Conservation (phyloP, 1,139 yeast species). For the Candida mesenterica region DNA sequence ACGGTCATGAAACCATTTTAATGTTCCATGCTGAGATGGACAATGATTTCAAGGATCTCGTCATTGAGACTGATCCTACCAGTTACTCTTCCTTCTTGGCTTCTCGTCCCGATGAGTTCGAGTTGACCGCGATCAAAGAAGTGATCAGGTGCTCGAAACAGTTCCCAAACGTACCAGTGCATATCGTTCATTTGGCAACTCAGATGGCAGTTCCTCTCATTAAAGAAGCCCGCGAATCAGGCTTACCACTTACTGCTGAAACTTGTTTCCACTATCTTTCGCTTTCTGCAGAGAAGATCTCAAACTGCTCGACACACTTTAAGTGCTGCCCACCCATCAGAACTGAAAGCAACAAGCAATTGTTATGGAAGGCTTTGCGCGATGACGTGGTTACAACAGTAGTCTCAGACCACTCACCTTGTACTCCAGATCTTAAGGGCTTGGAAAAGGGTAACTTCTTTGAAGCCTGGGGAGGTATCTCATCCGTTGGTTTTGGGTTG, state of each 20-base stretch:
- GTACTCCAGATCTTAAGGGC: slow-evolving; percentile 86
- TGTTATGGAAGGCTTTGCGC: slow-evolving; percentile 75
- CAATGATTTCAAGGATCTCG: slow-evolving; percentile 9
- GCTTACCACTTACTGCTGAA: slow-evolving; percentile 72
- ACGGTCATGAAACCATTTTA: slow-evolving; percentile 63
- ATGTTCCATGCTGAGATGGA: slow-evolving; percentile 96
- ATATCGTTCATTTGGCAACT: slow-evolving; percentile 88
- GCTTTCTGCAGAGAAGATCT: slow-evolving; percentile 71
- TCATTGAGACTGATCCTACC: slow-evolving; percentile 48
- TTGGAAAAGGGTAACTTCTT: slow-evolving; percentile 83
- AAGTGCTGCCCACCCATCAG: slow-evolving; percentile 97
- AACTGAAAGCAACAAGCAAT: slow-evolving; percentile 62
- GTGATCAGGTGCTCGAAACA: slow-evolving; percentile 61
- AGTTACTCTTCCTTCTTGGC: slow-evolving; percentile 72
- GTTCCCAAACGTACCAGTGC: slow-evolving; percentile 68
- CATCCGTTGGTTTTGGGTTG: slow-evolving; percentile 88
- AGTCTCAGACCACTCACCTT: slow-evolving; percentile 94
- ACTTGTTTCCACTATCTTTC: slow-evolving; percentile 92
- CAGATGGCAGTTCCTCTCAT: slow-evolving; percentile 76
- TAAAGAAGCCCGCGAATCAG: slow-evolving; percentile 58
- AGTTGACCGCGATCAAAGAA: slow-evolving; percentile 75
- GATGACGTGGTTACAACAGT: slow-evolving; percentile 73
- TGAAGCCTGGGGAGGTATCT: slow-evolving; percentile 96
- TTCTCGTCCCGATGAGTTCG: slow-evolving; percentile 86
- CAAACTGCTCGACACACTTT: slow-evolving; percentile 73